Conservation (phyloP, 2,329 filamentous ascomycete genomes). For the Nemania serpens region DNA sequence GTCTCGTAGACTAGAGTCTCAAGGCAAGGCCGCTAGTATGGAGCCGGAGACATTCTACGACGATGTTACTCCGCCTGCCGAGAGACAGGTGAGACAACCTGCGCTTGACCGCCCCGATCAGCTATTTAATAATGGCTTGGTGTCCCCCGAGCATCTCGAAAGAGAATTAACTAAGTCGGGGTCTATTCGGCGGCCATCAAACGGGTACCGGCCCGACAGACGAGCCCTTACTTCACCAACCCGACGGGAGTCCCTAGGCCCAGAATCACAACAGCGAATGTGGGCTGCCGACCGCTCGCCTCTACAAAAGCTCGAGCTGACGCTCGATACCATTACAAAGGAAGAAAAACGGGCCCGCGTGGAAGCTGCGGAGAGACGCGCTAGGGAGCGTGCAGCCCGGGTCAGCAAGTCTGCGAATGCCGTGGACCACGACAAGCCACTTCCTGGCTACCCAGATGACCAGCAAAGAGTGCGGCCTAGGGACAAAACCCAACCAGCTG, state of each 20-base stretch:
- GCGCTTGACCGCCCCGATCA: conserved; percentile 39
- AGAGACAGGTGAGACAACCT: conserved; percentile 34
- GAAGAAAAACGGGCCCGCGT: conserved; percentile 89
- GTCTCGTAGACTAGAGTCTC: conserved; percentile 35
- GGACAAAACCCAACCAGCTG: conserved; percentile 35
- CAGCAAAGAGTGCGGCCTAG: conserved; percentile 44
- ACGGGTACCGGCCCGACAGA: conserved; percentile 37
- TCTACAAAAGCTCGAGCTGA: conserved; percentile 89
- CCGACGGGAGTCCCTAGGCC: conserved; percentile 46
- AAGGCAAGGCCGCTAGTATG: conserved; percentile 32
- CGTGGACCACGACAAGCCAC: conserved; percentile 24
- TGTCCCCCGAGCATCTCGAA: conserved; percentile 25
- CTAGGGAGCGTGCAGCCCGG: conserved; percentile 63
- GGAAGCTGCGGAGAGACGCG: conserved; percentile 77
- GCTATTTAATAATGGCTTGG: conserved; percentile 38
- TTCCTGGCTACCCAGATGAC: conserved; percentile 29
- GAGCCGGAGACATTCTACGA: conserved; percentile 44
- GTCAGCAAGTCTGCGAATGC: conserved; percentile 30
- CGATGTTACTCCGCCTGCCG: conserved; percentile 32
- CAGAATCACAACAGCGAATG: conserved; percentile 54
- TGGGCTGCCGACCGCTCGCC: conserved; percentile 86
- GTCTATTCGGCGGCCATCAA: conserved; percentile 36
- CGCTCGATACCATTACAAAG: conserved; percentile 90
- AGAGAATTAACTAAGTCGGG: conserved; percentile 30
- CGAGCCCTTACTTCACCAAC: conserved; percentile 35